Evolutionary conservation across 371 early-diverging fungal genomes (phyloP).

Genomic region (Modicella reniformis): DNA sequence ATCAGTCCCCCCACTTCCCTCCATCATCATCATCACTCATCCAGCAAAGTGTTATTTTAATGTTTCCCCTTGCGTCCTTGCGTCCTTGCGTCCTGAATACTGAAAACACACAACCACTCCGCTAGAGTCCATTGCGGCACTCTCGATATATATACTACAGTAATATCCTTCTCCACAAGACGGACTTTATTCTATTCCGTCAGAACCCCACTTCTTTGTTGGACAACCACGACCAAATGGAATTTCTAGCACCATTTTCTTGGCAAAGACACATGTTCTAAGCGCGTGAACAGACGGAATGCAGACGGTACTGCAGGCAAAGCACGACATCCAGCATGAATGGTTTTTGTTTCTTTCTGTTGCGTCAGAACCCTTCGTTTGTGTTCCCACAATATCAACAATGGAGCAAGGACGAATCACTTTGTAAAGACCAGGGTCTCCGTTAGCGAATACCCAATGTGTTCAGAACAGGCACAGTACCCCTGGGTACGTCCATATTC

Average conservation of each 20-base stretch:
- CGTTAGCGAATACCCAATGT: neutral
- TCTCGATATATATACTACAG: no score
- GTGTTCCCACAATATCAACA: conserved; percentile 2
- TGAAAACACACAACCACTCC: no score
- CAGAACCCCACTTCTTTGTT: neutral
- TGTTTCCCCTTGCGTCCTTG: no score
- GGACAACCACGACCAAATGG: neutral
- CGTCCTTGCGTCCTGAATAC: no score
- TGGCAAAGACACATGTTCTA: conserved; percentile 2
- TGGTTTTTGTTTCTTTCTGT: no score
- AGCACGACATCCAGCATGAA: no score
- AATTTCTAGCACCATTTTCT: no score
- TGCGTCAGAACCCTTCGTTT: neutral
- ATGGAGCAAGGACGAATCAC: no score
- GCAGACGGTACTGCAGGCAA: neutral
- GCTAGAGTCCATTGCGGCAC: no score
- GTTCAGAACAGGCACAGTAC: neutral
- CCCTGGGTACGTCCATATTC: neutral
- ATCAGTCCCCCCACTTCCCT: neutral
- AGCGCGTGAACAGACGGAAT: neutral
- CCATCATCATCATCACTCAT: neutral
- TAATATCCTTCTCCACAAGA: no score
- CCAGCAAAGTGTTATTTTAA: no score
- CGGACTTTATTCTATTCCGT: neutral
- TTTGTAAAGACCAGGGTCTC: no score